Conservation (phyloP, 495 filamentous ascomycete genomes). For the Paragyromitra xinjiangensis region DNA sequence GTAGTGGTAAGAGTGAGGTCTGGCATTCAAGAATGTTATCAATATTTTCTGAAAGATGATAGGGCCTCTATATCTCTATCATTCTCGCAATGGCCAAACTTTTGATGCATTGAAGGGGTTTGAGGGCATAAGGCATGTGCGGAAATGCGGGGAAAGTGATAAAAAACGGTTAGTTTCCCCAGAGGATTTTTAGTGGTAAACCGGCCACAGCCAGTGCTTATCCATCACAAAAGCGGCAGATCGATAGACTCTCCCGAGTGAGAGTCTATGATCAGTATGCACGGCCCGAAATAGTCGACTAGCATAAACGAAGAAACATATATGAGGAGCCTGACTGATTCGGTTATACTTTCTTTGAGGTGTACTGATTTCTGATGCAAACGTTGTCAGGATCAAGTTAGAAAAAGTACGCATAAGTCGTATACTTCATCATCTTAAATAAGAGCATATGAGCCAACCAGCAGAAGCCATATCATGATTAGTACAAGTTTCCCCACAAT, state of each 20-base stretch:
- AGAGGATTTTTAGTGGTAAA: no score
- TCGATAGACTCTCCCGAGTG: slow-evolving; percentile 17
- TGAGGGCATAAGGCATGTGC: no score
- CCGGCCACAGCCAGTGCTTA: no score
- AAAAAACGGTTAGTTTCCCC: no score
- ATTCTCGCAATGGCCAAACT: not conserved
- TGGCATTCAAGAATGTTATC: not conserved
- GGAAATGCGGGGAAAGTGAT: no score
- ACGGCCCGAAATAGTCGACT: not conserved
- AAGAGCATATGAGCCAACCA: not conserved
- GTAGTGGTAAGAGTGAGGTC: not conserved
- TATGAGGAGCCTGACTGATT: not conserved
- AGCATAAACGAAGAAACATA: not conserved
- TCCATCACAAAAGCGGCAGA: no score
- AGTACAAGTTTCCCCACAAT: slow-evolving; percentile 16
- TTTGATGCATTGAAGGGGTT: not conserved
- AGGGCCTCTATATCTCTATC: not conserved
- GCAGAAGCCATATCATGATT: not conserved
- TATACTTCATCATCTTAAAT: not conserved
- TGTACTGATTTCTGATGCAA: not conserved
- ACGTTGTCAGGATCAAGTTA: not conserved
- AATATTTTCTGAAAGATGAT: not conserved
- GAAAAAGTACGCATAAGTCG: not conserved
- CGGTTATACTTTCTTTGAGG: not conserved
- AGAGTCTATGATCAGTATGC: not conserved